Base-by-base conservation (phyloP, 768 basidiomycete species). In the Amanita brunnescens region DNA sequence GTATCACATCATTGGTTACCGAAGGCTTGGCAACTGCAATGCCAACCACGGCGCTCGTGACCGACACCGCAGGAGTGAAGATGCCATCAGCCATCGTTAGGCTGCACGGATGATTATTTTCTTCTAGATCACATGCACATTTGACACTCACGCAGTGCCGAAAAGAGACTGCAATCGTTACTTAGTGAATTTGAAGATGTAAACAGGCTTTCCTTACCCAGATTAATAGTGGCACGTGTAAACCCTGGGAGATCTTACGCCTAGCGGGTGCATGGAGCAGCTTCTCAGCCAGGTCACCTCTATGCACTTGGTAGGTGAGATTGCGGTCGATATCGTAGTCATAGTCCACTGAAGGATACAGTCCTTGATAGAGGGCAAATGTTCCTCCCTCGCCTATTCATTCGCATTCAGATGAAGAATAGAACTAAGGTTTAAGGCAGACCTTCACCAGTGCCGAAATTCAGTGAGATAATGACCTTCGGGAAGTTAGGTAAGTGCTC, bases 41-140 rank as follows among this genome's bases (percentile, higher is more conserved):
- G 14, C 85, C 84, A 12, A 68, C 76, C 2, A 86, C 81, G 4
- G 83, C 83, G 37, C 78, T 79, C 0, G 80, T 81, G 9, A 86
- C 79, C 0, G 81, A 82, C 5, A 86, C 82, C 5, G 84, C 81
- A 2, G 83, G 81, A 0, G 83, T 85, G 33, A 86, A 73, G 18
- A 83, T 66, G 30, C 85, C 84, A 54, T 87, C 84, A 0, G 82
- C 78, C 67, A 86, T 74, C 0, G 83, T 83, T 40, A 85, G 65
- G 12, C 77, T 75, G 6, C 26, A 12, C 33, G n/a, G 33, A 44
- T 3, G 26, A 21, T 44, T 14, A 49, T 9, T 24, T 18, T 23
- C 55, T 41, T 12, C 24, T 14, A 6, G 24, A 12, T 2, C 21
- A n/a, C 16, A 7, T 26, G 18, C 13, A 9, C 32, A 23, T 20